These are phyloP conservation scores for Tolypocladium inflatum DNA, from an alignment of 2,329 filamentous ascomycete genomes.

Conservation along the genomic window DNA sequence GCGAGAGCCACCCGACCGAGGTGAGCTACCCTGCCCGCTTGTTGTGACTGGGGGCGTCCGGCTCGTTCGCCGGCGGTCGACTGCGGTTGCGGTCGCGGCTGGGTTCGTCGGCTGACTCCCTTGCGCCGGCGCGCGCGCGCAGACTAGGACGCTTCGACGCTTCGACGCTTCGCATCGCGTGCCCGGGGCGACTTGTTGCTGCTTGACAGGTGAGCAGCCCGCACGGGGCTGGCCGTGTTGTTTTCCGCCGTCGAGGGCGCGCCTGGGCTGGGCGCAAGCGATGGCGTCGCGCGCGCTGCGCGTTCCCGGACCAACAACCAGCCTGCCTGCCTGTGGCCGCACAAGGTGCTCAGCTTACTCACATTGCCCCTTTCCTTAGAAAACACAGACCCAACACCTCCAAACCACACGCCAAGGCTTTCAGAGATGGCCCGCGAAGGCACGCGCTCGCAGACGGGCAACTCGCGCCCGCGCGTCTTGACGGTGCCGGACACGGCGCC, in stretches of 20 bases:
- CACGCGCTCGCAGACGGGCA: slow-evolving; percentile 42
- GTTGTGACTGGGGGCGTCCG: background rate
- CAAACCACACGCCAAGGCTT: background rate
- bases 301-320: background rate
- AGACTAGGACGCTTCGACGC: background rate
- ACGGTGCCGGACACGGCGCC: slow-evolving; percentile 37
- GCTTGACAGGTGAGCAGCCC: background rate
- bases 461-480: slow-evolving; percentile 43
- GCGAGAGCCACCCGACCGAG: background rate
- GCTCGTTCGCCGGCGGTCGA: too few relatives aligned
- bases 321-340: background rate
- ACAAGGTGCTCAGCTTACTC: background rate
- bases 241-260: background rate
- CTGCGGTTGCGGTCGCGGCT: background rate
- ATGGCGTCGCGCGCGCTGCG: background rate
- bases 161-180: background rate
- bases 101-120: background rate
- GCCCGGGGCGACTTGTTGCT: background rate
- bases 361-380: background rate
- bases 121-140: background rate
- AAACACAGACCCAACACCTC: background rate
- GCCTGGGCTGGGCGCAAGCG: background rate
- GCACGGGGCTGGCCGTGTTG: background rate
- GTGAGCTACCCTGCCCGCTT: background rate
- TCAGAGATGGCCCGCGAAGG: slow-evolving; percentile 37